Evolutionary conservation across 257 asterid genomes (phyloP).

Genomic region (Jacaranda copaia): DNA sequence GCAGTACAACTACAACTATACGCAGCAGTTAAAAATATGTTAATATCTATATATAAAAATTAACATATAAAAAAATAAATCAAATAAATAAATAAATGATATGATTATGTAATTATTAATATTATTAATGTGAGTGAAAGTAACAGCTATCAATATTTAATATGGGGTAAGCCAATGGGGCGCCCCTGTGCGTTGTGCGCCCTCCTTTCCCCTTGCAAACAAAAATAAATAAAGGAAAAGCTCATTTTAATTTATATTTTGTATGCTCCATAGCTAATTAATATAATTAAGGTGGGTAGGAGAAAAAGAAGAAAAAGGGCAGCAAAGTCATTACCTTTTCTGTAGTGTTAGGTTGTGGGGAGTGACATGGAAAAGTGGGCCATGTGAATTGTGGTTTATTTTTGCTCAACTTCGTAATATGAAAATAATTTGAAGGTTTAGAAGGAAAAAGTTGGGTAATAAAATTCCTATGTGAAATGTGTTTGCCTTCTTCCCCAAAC

Average conservation of each 20-base stretch:
- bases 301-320: slow-evolving; percentile 19
- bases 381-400: slow-evolving; percentile 17
- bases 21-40: slow-evolving; percentile 50
- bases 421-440: not conserved
- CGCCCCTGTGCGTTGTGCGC: slow-evolving; percentile 42
- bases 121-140: slow-evolving; percentile 25
- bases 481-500: no score
- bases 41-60: slow-evolving; percentile 35
- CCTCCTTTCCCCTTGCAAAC: slow-evolving; percentile 20
- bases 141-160: slow-evolving; percentile 28
- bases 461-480: not conserved
- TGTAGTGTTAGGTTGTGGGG: slow-evolving; percentile 33
- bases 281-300: not conserved
- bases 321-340: slow-evolving; percentile 25
- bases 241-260: slow-evolving; percentile 11
- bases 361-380: slow-evolving; percentile 38
- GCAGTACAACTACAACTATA: slow-evolving; percentile 47
- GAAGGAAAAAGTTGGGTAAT: not conserved
- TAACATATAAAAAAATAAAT: not conserved
- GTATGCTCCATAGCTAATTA: not conserved
- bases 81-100: not conserved
- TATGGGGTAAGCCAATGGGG: slow-evolving; percentile 30
- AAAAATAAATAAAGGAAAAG: slow-evolving; percentile 2
- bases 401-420: slow-evolving; percentile 16
- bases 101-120: slow-evolving; percentile 7